Evolutionary conservation across 2,329 filamentous ascomycete species (phyloP), one percentile per base, ranked within the genome.

Genomic region (Pseudopyricularia javanii): DNA sequence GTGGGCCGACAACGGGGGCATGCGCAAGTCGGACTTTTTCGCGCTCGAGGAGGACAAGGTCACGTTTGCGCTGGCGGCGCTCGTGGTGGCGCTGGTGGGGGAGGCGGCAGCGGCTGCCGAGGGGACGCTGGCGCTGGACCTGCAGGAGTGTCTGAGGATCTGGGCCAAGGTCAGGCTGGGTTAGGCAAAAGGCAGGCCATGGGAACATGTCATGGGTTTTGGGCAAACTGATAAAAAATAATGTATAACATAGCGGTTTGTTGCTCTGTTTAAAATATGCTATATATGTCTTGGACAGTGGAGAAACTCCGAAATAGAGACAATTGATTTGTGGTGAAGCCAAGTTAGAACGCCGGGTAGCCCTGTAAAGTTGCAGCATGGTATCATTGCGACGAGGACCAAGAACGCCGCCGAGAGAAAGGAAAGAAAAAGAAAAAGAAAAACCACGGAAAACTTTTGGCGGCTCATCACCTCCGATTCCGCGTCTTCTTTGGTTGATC

Each of bases 401-500:
- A 30, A 48, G 24, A 48, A 45, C 17, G 24, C 40, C 40, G 20
- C 40, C 40, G 33, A 45, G 22, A 45, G 22, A 24, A 45, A 45
- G 8, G 12, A 17, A 49, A 49, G 26, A 15, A 34, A 32, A 47
- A 52, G 40, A 34, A 28, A 20, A 24, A 26, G 20, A 17, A 17
- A 24, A 30, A 32, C 30, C 40, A 22, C 8, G 12, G 22, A 40
- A 20, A 26, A 15, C 50, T 33, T 22, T 12, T 11, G n/a, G 7
- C 12, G 17, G 22, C 7, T 24, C 24, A 17, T 51, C 43, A 75
- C 59, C 75, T 74, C 54, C 79, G 73, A 57, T 75, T 77, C 59
- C 79, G 70, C 53, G 78, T 82, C 71, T 81, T 82, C 69, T 82
- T 82, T 52, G 76, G 74, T 50, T 76, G 70, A 17, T 52, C 50